Base-by-base conservation (phyloP, 345 rosid genomes). In the Syzygium aromaticum region DNA sequence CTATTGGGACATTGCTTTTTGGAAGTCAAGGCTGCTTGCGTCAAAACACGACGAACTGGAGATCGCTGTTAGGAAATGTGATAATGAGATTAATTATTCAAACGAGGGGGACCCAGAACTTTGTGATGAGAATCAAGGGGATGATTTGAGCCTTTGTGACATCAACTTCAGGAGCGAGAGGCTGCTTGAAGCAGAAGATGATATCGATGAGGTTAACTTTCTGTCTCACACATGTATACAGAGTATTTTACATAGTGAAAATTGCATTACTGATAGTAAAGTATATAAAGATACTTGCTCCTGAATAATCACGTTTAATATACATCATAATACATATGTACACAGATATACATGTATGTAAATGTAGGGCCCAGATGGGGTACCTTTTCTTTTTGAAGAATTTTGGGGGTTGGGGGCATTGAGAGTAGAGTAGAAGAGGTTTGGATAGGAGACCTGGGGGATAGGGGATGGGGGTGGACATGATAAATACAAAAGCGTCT, bases 161-260 rank as follows among this genome's bases (percentile, higher is more conserved):
- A 92, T 91, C 51, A 90, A 54, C 86, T 96, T 93, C 93, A 95
- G 99, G 99, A 95, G 96, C 88, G 98, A 97, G 93, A 95, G 97
- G 92, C 96, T 95, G 87, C 99, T 98, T 86, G 99, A 97, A 88
- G 92, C 98, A 52, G 95, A 94, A 94, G 95, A 93, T 88, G 94
- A 94, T 82, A 95, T 95, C 85, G 95, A 95, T 87, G 97, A 97
- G 98, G 98, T 97, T 23, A 33, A 40, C 57, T 88, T 54, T 59
- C 49, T 57, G 40, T 57, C 61, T 56, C 61, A 56, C 61, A 56
- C 1, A 43, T 25, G 3, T 22, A 56, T 22, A n/a, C n/a, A 56
- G 56, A 54, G 59, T 54, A 25, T 54, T 54, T 54, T 54, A 22
- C 11, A 21, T 2, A 21, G 61, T 5, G 2, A 56, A 56, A 56